Evolutionary conservation across 805 yeast species (phyloP), one percentile per base, ranked within the genome.

Genomic region (Candida cerambycidarum): DNA sequence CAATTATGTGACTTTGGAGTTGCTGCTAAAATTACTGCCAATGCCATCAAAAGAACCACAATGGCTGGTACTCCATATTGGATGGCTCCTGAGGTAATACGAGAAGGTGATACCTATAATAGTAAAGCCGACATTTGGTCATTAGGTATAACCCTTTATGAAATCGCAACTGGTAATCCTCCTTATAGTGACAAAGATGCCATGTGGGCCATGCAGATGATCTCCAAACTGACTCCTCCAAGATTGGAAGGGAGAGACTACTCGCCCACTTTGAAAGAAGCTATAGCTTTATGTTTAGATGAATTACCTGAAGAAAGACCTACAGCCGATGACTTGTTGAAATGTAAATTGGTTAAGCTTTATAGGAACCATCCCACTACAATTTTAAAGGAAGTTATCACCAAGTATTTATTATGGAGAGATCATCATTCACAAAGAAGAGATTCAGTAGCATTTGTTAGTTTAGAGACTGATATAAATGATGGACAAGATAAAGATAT

Each of bases 41-140:
- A 83, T 29, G 79, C 82, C 14, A 61, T 83, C 35, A 88, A 89
- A 59, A 74, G 99, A 54, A 86, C 92, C 27, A 93, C 99, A 0
- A 89, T 95, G 80, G 98, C 96, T 0, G 95, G 95, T 6, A 86
- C 95, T 0, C 95, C 95, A 0, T 93, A 89, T 59, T 93, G 99
- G 99, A 93, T 93, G 99, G 97, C 99, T 0, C 99, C 99, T 0
- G 99, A 92, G 62, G 99, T 92, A 24, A 92, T 92, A 30, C 77
- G 87, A 67, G 97, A 92, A 62, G 95, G 95, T 31, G 85, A 84
- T 12, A 76, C 83, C 7, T 86, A 93, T 70, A 96, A 87, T 61
- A 78, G 83, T 33, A 90, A 84, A 63, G 99, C 96, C 0, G 99
- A 93, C 62, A 87, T 93, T 6, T 93, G 99, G 99, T 90, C 98